Base-by-base conservation (phyloP, 208 protist genomes). In the Balamuthia mandrillaris region DNA sequence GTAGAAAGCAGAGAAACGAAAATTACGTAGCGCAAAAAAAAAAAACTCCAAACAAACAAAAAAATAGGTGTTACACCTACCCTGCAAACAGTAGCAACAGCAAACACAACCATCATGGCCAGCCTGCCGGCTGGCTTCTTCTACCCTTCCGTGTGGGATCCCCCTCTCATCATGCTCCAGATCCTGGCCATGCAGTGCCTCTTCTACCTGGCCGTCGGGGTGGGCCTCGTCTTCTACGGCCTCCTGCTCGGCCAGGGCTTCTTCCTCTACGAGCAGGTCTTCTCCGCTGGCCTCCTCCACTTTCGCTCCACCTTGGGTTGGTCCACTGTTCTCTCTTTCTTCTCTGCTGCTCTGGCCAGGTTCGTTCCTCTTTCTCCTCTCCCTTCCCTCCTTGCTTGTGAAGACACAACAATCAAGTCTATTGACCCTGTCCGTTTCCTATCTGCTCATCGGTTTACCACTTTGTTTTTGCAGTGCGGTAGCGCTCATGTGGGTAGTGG, bases 181-280 rank as follows among this genome's bases (percentile, higher is more conserved):
- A 81, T 81, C 5, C 37, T 81, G 2, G 72, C 61, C 44, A 81
- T 81, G 72, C 72, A 81, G 24, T 49, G 72, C 47, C 45, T 63
- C 7, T 81, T 63, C 47, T 81, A 81, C 47, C 47, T 31, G 37
- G 37, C 72, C 3, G 31, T 81, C 31, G 72, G 72, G 18, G 54
- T 81, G 37, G 54, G 54, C 72, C 45, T 81, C 0, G 54, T 81
- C 52, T 61, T 81, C 31, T 81, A 63, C 18, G 72, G 72, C 72
- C 42, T 63, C 52, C 72, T 81, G 6, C 12, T 81, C 31, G 52
- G 52, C 35, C 31, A 47, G 35, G 47, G 47, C 7, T 63, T 81
- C 72, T 81, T 61, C 35, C 45, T 81, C 49, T n/a, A n/a, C n/a
- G 72, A 63, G 6, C 72, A 81, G 33, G 47, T 81, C 72, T 81